Evolutionary conservation across 2,329 filamentous ascomycete species (phyloP).

Genomic region (Aspergillus proliferans): DNA sequence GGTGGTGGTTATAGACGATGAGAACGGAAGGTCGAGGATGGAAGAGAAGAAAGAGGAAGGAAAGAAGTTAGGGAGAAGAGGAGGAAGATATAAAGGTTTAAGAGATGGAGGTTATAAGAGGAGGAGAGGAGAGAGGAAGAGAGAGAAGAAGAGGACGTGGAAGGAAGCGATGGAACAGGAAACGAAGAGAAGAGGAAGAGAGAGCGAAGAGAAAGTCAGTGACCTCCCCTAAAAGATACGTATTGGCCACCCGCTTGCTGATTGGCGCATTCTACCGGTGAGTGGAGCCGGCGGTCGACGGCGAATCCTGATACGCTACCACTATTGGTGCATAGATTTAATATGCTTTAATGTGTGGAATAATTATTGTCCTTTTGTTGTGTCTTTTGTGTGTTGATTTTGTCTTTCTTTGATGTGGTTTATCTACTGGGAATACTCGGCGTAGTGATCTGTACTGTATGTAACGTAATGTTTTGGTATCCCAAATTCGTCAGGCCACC

Average conservation of each 20-base stretch:
- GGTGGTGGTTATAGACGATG: neutral
- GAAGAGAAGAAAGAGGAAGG: neutral
- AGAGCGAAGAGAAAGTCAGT: conserved; percentile 1
- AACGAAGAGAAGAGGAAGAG: conserved; percentile 1
- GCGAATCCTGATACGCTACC: neutral
- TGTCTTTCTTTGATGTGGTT: neutral
- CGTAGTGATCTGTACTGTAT: neutral
- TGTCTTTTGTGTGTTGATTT: neutral
- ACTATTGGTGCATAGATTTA: too few species aligned
- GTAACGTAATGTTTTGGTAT: neutral
- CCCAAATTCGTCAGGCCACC: neutral
- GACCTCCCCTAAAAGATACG: neutral
- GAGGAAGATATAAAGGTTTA: conserved; percentile 7
- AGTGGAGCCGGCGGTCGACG: neutral
- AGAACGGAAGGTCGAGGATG: neutral
- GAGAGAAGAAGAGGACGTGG: conserved; percentile 11
- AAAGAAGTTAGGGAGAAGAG: conserved; percentile 5
- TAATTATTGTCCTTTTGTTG: neutral
- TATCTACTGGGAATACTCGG: neutral
- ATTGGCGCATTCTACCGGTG: neutral
- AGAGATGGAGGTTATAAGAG: conserved; percentile 4
- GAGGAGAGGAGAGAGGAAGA: conserved; percentile 9
- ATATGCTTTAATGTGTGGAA: neutral
- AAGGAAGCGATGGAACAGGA: conserved; percentile 6
- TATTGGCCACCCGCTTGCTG: conserved; percentile 3